Base-by-base conservation (phyloP, 1,139 yeast species). In the Ogataea hybrid region DNA sequence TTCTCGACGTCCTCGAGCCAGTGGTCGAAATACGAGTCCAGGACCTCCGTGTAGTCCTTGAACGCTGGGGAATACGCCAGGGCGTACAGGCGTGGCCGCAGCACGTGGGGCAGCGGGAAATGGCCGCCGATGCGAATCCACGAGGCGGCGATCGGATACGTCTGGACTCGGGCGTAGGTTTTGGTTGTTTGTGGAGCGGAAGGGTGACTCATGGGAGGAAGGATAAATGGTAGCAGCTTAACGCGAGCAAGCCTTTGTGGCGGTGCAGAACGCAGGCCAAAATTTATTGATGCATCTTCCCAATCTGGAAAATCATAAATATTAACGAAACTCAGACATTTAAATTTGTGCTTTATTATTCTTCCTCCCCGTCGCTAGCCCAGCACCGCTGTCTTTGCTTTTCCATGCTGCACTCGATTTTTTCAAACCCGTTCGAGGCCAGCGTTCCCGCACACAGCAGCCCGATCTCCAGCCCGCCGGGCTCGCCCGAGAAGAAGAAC, bases 131-230 rank as follows among this genome's bases (percentile, higher is more conserved):
- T 53, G 16, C 62, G 63, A 21, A 65, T 56, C 46, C 75, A 69
- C 39, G 73, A 71, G 45, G 63, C 63, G 2, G 66, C 68, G 44
- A 71, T 55, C 8, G 77, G 75, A 44, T 68, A 72, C 2, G 61
- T 48, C 42, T 61, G 59, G 32, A 72, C 42, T 46, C 66, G 70
- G 7, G 61, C 52, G 42, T 64, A 54, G 14, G 65, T 55, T 35
- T 59, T 64, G 9, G 58, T 51, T 28, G 50, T 54, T 12, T 41
- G 35, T 3, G 56, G 53, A 31, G 46, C 41, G 37, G 41, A 36
- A 14, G 42, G 37, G 17, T 42, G 30, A 22, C 37, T 37, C 41
- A 37, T 37, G 36, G 36, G 9, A 32, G 32, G 23, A 28, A 25
- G 25, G 32, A 32, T 31, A 32, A 21, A 37, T 37, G 41, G 32